Conservation (phyloP, 2,329 filamentous ascomycete genomes). For the Phaeoacremonium minimum region DNA sequence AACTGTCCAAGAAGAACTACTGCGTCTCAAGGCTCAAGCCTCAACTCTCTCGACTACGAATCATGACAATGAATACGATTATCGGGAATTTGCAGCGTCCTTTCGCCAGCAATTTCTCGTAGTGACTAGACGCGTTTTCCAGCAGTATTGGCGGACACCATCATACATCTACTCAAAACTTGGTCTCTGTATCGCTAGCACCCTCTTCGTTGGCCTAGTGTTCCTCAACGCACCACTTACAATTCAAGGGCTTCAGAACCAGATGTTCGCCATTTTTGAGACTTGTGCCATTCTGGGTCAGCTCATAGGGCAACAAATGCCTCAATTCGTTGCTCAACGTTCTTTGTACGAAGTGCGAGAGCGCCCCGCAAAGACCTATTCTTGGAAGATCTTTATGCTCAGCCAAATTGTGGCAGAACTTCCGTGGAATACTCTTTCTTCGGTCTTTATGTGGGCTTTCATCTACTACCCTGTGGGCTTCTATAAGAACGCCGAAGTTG, state of each 20-base stretch:
- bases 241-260: constrained; percentile 59
- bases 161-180: constrained; percentile 71
- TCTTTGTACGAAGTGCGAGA: constrained; percentile 65
- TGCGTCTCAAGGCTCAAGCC: constrained; percentile 14
- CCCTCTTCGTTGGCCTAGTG: constrained; percentile 62
- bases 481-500: constrained; percentile 48
- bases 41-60: background rate
- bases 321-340: constrained; percentile 61
- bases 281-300: constrained; percentile 60
- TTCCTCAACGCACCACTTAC: constrained; percentile 55
- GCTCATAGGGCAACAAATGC: constrained; percentile 58
- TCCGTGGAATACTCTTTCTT: constrained; percentile 60
- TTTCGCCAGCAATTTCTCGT: constrained; percentile 56
- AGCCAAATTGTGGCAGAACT: constrained; percentile 64
- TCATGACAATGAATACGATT: constrained; percentile 34
- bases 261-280: constrained; percentile 65
- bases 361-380: constrained; percentile 60
- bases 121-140: constrained; percentile 62
- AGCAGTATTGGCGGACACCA: constrained; percentile 76
- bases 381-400: constrained; percentile 62
- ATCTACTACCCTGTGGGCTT: constrained; percentile 66
- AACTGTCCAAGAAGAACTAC: constrained; percentile 24
- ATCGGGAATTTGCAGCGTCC: constrained; percentile 65
- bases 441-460: constrained; percentile 55
- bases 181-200: constrained; percentile 45